Conservation (phyloP, 345 rosid species). For the Acer yangbiense region DNA sequence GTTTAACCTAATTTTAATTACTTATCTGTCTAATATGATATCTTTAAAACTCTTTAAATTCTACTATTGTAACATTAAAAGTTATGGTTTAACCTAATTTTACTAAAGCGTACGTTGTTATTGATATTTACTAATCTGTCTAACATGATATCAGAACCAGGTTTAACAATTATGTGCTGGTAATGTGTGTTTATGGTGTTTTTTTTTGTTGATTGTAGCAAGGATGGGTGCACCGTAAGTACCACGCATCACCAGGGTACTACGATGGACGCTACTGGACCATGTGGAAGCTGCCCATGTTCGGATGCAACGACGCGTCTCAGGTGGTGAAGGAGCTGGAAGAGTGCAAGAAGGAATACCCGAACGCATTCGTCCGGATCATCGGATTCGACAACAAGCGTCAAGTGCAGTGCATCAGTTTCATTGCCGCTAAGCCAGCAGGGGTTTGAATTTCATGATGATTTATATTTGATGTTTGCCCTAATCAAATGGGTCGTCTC, state of each 20-base stretch:
- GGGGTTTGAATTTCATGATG: neutral
- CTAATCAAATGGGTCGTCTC: no score
- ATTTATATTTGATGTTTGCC: no score
- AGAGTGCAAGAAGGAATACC: constrained; percentile 43
- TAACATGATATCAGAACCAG: neutral
- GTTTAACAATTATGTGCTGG: neutral
- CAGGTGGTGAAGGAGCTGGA: constrained; percentile 55
- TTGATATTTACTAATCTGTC: no score
- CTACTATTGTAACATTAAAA: no score
- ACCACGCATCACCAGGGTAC: constrained; percentile 23
- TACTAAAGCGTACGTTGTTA: no score
- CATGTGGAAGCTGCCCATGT: constrained; percentile 62
- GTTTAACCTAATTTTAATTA: no score
- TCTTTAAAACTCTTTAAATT: no score
- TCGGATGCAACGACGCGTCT: constrained; percentile 46
- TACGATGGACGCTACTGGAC: constrained; percentile 56
- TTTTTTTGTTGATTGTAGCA: constrained; percentile 17
- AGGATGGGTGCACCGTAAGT: constrained; percentile 38
- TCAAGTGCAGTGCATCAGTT: constrained; percentile 35
- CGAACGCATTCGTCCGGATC: constrained; percentile 37
- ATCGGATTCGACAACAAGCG: constrained; percentile 55
- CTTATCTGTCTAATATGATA: no score
- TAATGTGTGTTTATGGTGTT: neutral
- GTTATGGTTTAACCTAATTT: no score
- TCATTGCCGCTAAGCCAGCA: constrained; percentile 23